phyloP scores from a whole-genome alignment of 768 basidiomycete genomes.

The Rossbeevera mucosa region DNA sequence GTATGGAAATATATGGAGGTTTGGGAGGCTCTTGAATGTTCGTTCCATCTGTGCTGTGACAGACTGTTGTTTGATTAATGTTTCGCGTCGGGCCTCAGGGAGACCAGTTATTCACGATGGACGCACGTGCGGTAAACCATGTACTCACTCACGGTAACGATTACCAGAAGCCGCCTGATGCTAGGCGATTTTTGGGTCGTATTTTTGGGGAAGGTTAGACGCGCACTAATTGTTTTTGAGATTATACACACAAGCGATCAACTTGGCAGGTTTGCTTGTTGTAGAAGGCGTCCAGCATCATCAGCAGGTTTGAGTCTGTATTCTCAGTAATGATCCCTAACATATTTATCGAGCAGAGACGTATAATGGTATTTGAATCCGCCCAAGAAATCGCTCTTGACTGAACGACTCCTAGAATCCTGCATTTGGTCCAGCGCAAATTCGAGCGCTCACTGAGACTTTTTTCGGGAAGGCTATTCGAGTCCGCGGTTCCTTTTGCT shows the following conservation, averaged over 20 bases:
- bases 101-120: slow-evolving; percentile 49
- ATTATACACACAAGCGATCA: not conserved
- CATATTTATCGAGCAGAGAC: slow-evolving; percentile 10
- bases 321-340: not conserved
- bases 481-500: not conserved
- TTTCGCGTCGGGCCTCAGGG: slow-evolving; percentile 15
- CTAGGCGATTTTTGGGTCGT: slow-evolving; percentile 34
- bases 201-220: slow-evolving; percentile 39
- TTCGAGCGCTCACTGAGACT: slow-evolving; percentile 52
- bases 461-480: slow-evolving; percentile 49
- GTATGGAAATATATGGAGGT: slow-evolving; percentile 46
- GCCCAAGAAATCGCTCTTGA: not conserved
- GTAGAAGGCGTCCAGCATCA: slow-evolving; percentile 40
- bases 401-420: slow-evolving; percentile 44
- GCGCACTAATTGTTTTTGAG: not conserved
- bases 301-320: slow-evolving; percentile 31
- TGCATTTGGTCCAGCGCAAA: slow-evolving; percentile 58
- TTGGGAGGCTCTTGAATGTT: slow-evolving; percentile 43
- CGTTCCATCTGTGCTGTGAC: slow-evolving; percentile 6
- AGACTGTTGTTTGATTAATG: not conserved
- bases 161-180: slow-evolving; percentile 52
- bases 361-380: slow-evolving; percentile 26
- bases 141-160: slow-evolving; percentile 52
- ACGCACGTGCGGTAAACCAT: slow-evolving; percentile 60
- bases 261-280: slow-evolving; percentile 43